Conservation (phyloP, 805 yeast species). For the Candida pseudofarinosa region DNA sequence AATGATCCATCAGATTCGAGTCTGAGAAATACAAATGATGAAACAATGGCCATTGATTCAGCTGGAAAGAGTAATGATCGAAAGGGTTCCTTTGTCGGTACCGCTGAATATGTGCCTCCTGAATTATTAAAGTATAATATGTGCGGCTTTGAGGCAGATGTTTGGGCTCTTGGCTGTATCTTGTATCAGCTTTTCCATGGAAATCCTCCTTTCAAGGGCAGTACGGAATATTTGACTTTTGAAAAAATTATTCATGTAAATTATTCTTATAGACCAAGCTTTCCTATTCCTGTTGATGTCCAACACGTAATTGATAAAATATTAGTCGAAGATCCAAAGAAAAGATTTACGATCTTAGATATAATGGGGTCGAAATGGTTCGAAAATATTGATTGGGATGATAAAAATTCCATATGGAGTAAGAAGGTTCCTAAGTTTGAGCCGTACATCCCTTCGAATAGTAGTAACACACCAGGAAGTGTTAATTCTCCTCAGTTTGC, state of each 20-base stretch:
- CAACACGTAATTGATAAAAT: constrained; percentile 27
- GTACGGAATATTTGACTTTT: constrained; percentile 80
- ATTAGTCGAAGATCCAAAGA: constrained; percentile 28
- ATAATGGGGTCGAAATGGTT: constrained; percentile 36
- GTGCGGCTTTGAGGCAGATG: constrained; percentile 79
- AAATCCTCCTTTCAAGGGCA: constrained; percentile 83
- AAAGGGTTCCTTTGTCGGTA: constrained; percentile 85
- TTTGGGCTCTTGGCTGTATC: constrained; percentile 95
- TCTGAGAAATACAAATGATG: constrained; percentile 29
- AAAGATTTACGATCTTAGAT: constrained; percentile 29
- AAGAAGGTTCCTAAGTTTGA: constrained; percentile 30
- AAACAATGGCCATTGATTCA: constrained; percentile 11
- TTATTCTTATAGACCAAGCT: constrained; percentile 43
- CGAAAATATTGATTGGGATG: constrained; percentile 37
- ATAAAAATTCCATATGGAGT: constrained; percentile 36
- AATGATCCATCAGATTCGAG: constrained; percentile 31
- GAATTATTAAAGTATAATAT: constrained; percentile 74
- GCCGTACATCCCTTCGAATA: constrained; percentile 14
- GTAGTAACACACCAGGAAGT: not conserved
- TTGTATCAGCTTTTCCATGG: constrained; percentile 81
- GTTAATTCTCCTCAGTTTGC: constrained; percentile 9
- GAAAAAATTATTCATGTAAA: constrained; percentile 80
- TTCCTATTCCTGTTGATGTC: constrained; percentile 28
- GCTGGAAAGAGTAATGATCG: constrained; percentile 35
- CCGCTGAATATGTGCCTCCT: constrained; percentile 95